Base-by-base conservation (phyloP, 352 stramenopile genomes). In the Thalassiosira delicatula region DNA sequence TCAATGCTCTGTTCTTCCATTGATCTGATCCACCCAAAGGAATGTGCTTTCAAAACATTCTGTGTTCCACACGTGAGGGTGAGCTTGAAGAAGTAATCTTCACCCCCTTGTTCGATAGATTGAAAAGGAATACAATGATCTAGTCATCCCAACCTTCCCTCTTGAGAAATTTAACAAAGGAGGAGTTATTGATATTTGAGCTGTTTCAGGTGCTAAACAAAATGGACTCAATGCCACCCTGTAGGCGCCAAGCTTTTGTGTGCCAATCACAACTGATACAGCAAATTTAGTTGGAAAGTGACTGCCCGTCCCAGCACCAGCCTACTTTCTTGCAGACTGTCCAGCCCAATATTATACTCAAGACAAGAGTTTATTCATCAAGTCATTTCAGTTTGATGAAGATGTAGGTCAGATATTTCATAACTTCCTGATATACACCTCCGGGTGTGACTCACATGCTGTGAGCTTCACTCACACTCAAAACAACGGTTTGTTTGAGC, bases 331-430 rank as follows among this genome's bases (percentile, higher is more conserved):
- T 17, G 5, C 21, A 29, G 67, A 60, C 1, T 65, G 9, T 17
- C 44, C 44, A 23, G 4, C 9, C 17, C 56, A 83, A 35, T 54
- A 76, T 61, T 77, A 76, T 32, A 68, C 74, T 32, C 33, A 53
- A 61, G 57, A 73, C 7, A 4, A 44, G 9, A n/a, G 25, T 8
- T 23, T 17, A 1, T 81, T 75, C 11, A 73, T 80, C 46, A 71
- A 66, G 44, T 29, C n/a, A 32, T 71, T 32, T 44, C 46, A 66
- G 32, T 46, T 25, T 40, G 84, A 92, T 49, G 66, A 63, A 27
- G 81, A 91, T 75, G 54, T 82, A 62, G 83, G 80, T 32, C 62
- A 90, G 65, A 77, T 79, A 67, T 90, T 92, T 53, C 37, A 84
- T 11, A 91, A 90, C 49, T 87, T 82, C 59, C 12, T 51, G 1